phyloP scores from a whole-genome alignment of 768 basidiomycete genomes.

The Psilocybe tampanensis region DNA sequence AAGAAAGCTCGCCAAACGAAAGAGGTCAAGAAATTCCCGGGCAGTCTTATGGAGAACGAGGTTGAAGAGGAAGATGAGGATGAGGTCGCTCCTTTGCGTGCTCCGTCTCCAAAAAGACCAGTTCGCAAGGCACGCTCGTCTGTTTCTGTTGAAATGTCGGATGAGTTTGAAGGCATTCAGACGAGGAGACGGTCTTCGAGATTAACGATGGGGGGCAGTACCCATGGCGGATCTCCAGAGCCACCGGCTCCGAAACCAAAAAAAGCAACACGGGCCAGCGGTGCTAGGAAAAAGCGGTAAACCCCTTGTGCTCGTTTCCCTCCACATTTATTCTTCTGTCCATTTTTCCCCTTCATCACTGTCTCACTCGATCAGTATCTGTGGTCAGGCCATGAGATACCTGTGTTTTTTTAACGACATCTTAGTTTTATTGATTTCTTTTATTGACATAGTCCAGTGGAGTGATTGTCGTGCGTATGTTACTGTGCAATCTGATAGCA shows the following conservation, averaged over 20 bases:
- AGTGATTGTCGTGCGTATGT: too few relatives aligned
- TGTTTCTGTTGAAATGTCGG: slow-evolving; percentile 31
- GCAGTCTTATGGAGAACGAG: slow-evolving; percentile 41
- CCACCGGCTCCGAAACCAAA: slow-evolving; percentile 21
- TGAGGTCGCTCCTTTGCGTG: slow-evolving; percentile 40
- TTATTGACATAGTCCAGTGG: too few relatives aligned
- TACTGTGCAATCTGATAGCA: too few relatives aligned
- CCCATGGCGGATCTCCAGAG: slow-evolving; percentile 28
- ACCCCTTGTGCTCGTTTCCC: not conserved
- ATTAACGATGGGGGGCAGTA: slow-evolving; percentile 32
- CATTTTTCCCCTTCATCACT: not conserved
- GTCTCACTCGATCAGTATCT: too few relatives aligned
- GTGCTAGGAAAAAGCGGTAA: slow-evolving; percentile 21
- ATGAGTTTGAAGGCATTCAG: slow-evolving; percentile 35
- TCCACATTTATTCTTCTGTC: not conserved
- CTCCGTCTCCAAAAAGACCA: slow-evolving; percentile 25
- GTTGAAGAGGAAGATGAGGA: slow-evolving; percentile 38
- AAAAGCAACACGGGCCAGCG: slow-evolving; percentile 16
- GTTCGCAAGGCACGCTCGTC: slow-evolving; percentile 31
- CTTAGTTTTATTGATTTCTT: too few relatives aligned
- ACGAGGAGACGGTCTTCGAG: slow-evolving; percentile 49
- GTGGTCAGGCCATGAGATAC: too few relatives aligned
- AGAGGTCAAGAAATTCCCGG: slow-evolving; percentile 41
- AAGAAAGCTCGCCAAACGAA: slow-evolving; percentile 24
- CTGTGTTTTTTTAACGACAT: too few relatives aligned